Base-by-base conservation (phyloP, 345 rosid species). In the Adansonia digitata region DNA sequence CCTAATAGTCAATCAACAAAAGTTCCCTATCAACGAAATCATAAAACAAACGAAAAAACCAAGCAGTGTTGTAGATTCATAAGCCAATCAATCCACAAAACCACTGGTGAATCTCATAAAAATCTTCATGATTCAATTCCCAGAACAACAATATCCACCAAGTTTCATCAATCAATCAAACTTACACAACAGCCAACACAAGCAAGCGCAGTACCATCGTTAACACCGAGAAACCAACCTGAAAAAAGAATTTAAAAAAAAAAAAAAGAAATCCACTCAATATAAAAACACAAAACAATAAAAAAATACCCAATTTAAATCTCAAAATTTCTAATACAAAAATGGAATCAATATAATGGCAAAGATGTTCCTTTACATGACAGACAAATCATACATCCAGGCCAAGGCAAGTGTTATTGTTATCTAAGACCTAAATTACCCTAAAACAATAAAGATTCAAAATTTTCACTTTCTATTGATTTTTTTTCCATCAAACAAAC, bases 61-160 rank as follows among this genome's bases (percentile, higher is more conserved):
- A 37, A 77, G 71, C 60, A 37, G 39, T 59, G 18, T 15, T 0
- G 53, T 26, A 69, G 72, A 61, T 57, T 31, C 48, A 43, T 66
- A 71, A 72, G 78, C 86, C 75, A 69, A 81, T 89, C 89, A 87
- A 71, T 87, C 90, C 39, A 88, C 91, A 85, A 89, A 89, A 45
- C 91, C 91, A 81, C 81, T 83, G 75, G 77, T 85, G 78, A 88
- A 84, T 56, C 78, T 84, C 87, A 83, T 75, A 20, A 83, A 75
- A 66, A 83, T 89, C 90, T 88, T 84, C 92, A 86, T 84, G 75
- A 53, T 75, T 80, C 82, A 86, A 29, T 43, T 56, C 63, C 74
- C 77, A 74, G 70, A 73, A 51, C 79, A 71, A 63, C 17, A 63
- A 34, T 51, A 70, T 48, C 53, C 82, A 75, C 42, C 20, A 45